Evolutionary conservation across 2,329 filamentous ascomycete genomes (phyloP), one percentile per base, ranked within the genome.

Genomic region (Talaromyces sp.): DNA sequence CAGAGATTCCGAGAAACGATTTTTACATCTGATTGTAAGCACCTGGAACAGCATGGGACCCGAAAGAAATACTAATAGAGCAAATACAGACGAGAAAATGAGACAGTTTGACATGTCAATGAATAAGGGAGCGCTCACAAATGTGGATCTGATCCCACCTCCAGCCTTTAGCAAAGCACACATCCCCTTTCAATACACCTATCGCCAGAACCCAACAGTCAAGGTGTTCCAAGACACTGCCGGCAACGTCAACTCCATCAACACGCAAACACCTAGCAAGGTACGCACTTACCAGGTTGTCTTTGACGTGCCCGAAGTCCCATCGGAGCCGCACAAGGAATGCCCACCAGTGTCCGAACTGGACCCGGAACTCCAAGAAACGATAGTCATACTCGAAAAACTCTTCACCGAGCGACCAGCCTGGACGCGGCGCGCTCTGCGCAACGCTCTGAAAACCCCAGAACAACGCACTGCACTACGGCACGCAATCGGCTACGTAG

Each of bases 191-290:
- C 87, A 78, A 60, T 84, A 83, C 65, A 73, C 75, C 77, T 97
- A 95, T 75, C 88, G 89, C 41, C 93, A 97, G 75, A 96, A 96
- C 63, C 85, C 89, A 0, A 88, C 88, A 58, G 88, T 92, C 27
- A 86, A 86, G 58, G 86, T 85, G 61, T 76, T 79, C 3, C 73
- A 82, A 51, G 83, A 86, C 58, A 81, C 80, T 66, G 64, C 81
- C 79, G 73, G 84, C 80, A 74, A 90, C 81, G 69, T 84, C 75
- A 68, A 85, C 76, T 67, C 85, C 74, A 52, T 83, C 67, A 88
- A 72, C 80, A 85, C 71, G 19, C 80, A 75, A 78, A 84, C 65
- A 74, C 82, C 68, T 74, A 83, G 65, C 76, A 88, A 79, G 82
- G 85, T 77, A 74, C 85, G 74, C 75, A 85, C 69, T 72, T 84